Evolutionary conservation across 805 yeast species (phyloP).

Genomic region (Monosporozyma yasuniensis): DNA sequence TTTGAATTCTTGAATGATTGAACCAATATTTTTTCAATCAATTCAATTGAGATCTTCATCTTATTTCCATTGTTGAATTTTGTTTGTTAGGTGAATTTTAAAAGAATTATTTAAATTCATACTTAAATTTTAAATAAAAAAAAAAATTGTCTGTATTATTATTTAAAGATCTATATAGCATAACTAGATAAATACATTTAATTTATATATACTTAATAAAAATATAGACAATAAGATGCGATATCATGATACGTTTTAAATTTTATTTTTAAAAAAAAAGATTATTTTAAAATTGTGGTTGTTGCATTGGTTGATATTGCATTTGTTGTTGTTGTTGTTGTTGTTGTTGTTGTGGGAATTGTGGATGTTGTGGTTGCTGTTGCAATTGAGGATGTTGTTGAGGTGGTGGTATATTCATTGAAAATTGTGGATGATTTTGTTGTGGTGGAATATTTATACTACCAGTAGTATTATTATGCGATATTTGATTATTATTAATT

Average conservation of each 20-base stretch:
- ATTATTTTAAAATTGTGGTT: background rate
- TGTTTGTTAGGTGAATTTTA: too few relatives aligned
- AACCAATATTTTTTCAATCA: constrained; percentile 18
- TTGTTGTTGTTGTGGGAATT: constrained; percentile 11
- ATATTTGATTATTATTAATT: constrained; percentile 7
- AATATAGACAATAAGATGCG: background rate
- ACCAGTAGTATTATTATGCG: constrained; percentile 5
- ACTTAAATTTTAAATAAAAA: too few relatives aligned
- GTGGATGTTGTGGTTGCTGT: constrained; percentile 1
- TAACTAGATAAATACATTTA: background rate
- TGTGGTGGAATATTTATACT: constrained; percentile 7
- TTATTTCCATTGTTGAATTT: background rate
- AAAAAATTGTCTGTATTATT: background rate
- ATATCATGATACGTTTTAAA: background rate
- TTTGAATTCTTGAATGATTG: constrained; percentile 13
- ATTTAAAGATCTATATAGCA: background rate
- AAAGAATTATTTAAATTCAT: too few relatives aligned
- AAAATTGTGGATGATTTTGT: constrained; percentile 7
- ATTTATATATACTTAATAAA: background rate
- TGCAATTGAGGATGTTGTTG: background rate
- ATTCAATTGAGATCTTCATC: constrained; percentile 14
- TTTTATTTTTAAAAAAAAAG: too few relatives aligned
- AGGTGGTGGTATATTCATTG: background rate
- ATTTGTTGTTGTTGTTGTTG: constrained; percentile 2
- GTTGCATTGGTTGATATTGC: constrained; percentile 17